Conservation (phyloP, 2,329 filamentous ascomycete species). For the Raffaelea ambrosiae region DNA sequence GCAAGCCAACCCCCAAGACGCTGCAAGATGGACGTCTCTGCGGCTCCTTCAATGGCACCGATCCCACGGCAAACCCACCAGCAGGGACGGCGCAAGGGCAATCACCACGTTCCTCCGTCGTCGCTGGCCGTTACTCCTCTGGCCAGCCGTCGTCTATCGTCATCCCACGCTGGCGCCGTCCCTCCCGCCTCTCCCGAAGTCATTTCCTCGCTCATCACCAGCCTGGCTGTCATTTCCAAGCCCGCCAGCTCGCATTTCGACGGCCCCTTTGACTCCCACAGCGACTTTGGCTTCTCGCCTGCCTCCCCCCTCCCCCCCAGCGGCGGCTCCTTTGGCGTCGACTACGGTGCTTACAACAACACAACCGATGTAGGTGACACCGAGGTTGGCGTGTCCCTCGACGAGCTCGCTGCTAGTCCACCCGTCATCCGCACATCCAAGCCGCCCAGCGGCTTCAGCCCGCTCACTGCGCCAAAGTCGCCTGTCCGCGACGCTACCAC, state of each 20-base stretch:
- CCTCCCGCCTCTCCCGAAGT: conserved; percentile 46
- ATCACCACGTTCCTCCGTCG: conserved; percentile 5
- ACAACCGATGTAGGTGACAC: conserved; percentile 39
- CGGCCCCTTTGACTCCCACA: conserved; percentile 33
- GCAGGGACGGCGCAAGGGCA: conserved; percentile 21
- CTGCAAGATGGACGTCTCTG: conserved; percentile 11
- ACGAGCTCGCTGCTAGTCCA: conserved; percentile 53
- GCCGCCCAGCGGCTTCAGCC: conserved; percentile 66
- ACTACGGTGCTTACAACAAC: conserved; percentile 58
- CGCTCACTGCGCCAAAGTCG: conserved; percentile 56
- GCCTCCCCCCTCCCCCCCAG: conserved; percentile 26
- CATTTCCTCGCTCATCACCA: conserved; percentile 63
- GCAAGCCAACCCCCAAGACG: not conserved
- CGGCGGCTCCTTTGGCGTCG: conserved; percentile 57
- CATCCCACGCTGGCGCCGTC: conserved; percentile 10
- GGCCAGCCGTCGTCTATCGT: conserved; percentile 6
- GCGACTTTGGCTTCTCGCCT: conserved; percentile 10
- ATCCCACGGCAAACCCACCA: conserved; percentile 22
- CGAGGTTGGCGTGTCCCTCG: conserved; percentile 39
- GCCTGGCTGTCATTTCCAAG: conserved; percentile 57
- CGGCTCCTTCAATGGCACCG: conserved; percentile 15
- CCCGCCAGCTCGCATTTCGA: conserved; percentile 66
- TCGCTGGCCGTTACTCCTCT: conserved; percentile 20
- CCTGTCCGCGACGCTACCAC: conserved; percentile 32
- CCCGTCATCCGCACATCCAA: conserved; percentile 77